Evolutionary conservation across 805 yeast genomes (phyloP).

Genomic region (Zygoascus flipseniorum): DNA sequence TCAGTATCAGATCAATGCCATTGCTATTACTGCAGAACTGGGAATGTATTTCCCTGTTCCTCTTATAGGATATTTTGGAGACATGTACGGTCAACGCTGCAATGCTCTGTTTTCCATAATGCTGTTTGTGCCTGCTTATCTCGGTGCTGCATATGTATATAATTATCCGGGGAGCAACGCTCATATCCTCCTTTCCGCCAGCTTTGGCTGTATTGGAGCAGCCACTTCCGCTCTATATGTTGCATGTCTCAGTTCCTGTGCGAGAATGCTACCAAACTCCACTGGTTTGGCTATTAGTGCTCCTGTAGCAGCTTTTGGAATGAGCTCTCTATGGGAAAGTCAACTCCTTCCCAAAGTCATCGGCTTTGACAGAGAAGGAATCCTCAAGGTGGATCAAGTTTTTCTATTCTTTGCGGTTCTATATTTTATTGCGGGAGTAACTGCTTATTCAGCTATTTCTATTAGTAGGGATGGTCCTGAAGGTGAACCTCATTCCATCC

Average conservation of each 20-base stretch:
- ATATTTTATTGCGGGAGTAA: constrained; percentile 18
- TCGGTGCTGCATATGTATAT: constrained; percentile 36
- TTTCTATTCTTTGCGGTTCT: constrained; percentile 18
- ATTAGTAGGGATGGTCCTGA: constrained; percentile 19
- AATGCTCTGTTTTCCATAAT: constrained; percentile 53
- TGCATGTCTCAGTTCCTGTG: constrained; percentile 52
- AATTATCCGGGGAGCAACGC: constrained; percentile 15
- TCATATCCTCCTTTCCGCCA: constrained; percentile 6
- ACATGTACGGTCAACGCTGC: constrained; percentile 74
- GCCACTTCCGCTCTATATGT: constrained; percentile 33
- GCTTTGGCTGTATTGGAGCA: constrained; percentile 30
- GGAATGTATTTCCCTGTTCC: constrained; percentile 88
- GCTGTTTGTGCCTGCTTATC: constrained; percentile 63
- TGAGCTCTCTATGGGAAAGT: constrained; percentile 69
- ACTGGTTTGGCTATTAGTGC: constrained; percentile 78
- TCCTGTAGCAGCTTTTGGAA: constrained; percentile 84
- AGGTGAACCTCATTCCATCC: constrained; percentile 10
- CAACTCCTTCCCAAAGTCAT: constrained; percentile 38
- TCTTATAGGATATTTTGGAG: constrained; percentile 70
- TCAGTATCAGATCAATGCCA: constrained; percentile 60
- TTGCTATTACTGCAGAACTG: constrained; percentile 63
- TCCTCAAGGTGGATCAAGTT: constrained; percentile 10
- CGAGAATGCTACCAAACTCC: constrained; percentile 67
- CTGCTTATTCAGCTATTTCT: constrained; percentile 17
- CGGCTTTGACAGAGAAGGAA: constrained; percentile 14